Evolutionary conservation across 1,284 basidiomycete genomes (phyloP), one percentile per base, ranked within the genome.

Genomic region (Ceratobasidium sp.): DNA sequence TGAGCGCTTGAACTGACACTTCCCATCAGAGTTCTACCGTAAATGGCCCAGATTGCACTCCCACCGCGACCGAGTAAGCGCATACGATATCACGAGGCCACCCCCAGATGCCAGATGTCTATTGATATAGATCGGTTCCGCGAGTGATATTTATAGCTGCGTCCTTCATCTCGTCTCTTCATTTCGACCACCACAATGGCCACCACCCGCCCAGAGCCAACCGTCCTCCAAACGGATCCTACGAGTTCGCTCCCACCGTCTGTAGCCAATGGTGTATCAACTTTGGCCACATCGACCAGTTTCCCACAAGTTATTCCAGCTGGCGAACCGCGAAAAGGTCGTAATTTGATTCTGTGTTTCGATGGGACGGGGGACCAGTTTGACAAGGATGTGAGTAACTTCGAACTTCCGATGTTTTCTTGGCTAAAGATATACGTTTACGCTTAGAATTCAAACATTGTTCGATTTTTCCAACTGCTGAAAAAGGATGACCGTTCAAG

Each of bases 291-390:
- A 20, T 3, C 51, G 33, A 33, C 28, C 49, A 33, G 40, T 9
- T 76, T 76, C 55, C 73, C 73, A 55, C 73, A 76, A 28, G 49
- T 76, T 26, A 76, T 76, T 61, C 73, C 73, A 10, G 42, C 42
- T 18, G 33, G 44, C 10, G 51, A 33, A 33, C 33, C 49, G 1
- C 63, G 23, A 20, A 63, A 55, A 53, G 73, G 61, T 23, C 73
- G 73, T 13, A 81, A 75, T 6, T 64, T 81, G 51, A 72, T 81
- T 55, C 78, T 81, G 18, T 81, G 81, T 60, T 81, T 81, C 26
- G 81, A 81, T 26, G 81, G 81, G 5, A 81, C 81, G 28, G 71
- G 69, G 42, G 76, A 81, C 63, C 67, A 79, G 12, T 81, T 77
- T 60, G 77, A 79, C 60, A 53, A 79, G 13, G 67, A 70, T 40